A percentile compares a stretch with the other conserved stretches of the same genome.
Evolutionary conservation across 805 yeast genomes (phyloP).

Genomic region (Maudiozyma turicensis): DNA sequence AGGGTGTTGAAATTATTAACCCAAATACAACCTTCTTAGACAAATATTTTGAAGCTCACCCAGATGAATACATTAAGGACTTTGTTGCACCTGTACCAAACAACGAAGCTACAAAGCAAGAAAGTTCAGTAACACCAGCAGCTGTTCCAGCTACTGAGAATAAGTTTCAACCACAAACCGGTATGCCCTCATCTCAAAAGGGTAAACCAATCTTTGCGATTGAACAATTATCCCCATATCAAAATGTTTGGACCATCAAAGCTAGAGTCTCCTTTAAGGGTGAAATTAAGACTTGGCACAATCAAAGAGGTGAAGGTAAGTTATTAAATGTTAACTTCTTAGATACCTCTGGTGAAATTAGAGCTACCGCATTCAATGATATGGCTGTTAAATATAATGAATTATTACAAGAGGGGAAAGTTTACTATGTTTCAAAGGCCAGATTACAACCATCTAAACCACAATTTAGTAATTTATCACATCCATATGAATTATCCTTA

Average conservation of each 20-base stretch:
- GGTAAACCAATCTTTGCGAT: conserved; percentile 52
- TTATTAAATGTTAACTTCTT: conserved; percentile 78
- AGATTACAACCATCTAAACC: conserved; percentile 77
- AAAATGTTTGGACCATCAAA: conserved; percentile 82
- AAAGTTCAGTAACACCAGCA: conserved; percentile 5
- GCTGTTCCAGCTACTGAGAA: background rate
- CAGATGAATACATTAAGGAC: conserved; percentile 34
- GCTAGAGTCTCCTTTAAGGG: conserved; percentile 86
- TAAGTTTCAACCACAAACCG: background rate
- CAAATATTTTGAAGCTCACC: conserved; percentile 48
- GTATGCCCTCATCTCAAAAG: conserved; percentile 16
- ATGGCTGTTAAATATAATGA: conserved; percentile 72
- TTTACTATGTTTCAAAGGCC: conserved; percentile 74
- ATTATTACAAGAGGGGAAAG: conserved; percentile 76
- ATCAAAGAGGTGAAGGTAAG: conserved; percentile 80
- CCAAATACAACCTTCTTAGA: conserved; percentile 39
- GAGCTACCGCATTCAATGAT: conserved; percentile 90
- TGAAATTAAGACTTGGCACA: conserved; percentile 81
- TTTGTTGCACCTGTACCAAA: conserved; percentile 6
- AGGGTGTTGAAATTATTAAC: conserved; percentile 33
- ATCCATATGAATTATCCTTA: conserved; percentile 79
- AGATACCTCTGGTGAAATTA: conserved; percentile 92
- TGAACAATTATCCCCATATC: conserved; percentile 85
- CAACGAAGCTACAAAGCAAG: background rate
- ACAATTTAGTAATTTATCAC: conserved; percentile 71